A percentile compares a stretch with the other conserved stretches of the same genome.
phyloP scores from a whole-genome alignment of 2,329 filamentous ascomycete genomes.

The Conoideocrella luteorostrata region DNA sequence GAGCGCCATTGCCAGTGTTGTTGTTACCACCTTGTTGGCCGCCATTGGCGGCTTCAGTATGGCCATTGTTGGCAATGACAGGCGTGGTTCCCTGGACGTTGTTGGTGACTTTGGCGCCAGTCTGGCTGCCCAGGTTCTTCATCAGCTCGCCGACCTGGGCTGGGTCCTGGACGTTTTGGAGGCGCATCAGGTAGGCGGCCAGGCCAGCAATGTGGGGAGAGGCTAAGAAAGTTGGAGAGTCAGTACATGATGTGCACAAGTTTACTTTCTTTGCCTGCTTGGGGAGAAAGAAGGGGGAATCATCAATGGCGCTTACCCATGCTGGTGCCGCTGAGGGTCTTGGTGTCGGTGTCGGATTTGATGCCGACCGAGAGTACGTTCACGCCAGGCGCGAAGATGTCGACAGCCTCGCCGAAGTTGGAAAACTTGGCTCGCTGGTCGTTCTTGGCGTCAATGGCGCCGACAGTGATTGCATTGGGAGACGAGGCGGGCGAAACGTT shows the following conservation, averaged over 20 bases:
- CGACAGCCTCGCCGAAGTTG: constrained; percentile 50
- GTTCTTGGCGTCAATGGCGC: constrained; percentile 46
- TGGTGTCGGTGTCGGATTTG: constrained; percentile 37
- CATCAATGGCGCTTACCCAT: constrained; percentile 38
- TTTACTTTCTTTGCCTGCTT: neutral
- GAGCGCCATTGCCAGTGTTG: neutral
- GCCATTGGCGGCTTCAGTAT: constrained; percentile 14
- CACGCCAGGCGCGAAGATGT: constrained; percentile 52
- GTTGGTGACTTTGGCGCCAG: constrained; percentile 36
- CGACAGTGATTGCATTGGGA: constrained; percentile 51
- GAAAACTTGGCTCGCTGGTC: constrained; percentile 47
- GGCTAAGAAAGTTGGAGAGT: constrained; percentile 29
- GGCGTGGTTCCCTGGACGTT: constrained; percentile 40
- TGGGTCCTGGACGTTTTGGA: constrained; percentile 41
- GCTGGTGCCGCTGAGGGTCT: constrained; percentile 46
- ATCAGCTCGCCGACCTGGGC: constrained; percentile 38
- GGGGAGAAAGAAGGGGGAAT: neutral
- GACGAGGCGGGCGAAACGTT: constrained; percentile 50
- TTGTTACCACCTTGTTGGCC: neutral
- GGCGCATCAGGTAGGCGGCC: constrained; percentile 59
- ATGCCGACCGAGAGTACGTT: constrained; percentile 48
- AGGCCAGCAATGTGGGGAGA: constrained; percentile 62
- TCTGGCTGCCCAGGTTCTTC: constrained; percentile 43
- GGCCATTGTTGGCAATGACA: constrained; percentile 54
- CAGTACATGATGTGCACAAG: neutral